phyloP scores from a whole-genome alignment of 1,139 yeast genomes.

The Suhomyces bokatorum region DNA sequence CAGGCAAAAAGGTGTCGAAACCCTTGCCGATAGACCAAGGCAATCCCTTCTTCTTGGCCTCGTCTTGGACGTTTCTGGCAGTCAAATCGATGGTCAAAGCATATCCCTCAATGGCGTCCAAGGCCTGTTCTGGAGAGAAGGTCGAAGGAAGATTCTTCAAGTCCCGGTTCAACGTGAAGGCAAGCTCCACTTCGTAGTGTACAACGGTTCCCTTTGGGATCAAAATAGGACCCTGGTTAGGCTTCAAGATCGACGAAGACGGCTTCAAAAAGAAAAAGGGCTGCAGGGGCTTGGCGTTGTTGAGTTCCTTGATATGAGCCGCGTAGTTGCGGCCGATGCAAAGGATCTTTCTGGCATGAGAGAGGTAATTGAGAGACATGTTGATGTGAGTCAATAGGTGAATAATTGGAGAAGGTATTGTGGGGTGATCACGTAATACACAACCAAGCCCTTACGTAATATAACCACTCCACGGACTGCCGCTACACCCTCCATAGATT shows the following conservation, averaged over 20 bases:
- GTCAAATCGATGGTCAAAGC: constrained; percentile 91
- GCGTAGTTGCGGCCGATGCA: constrained; percentile 97
- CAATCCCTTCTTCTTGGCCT: constrained; percentile 88
- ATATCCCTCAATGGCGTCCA: constrained; percentile 79
- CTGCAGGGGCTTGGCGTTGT: constrained; percentile 73
- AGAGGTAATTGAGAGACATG: constrained; percentile 62
- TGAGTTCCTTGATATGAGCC: constrained; percentile 88
- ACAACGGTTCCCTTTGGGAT: constrained; percentile 80
- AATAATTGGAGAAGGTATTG: not conserved
- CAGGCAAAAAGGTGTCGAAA: constrained; percentile 90
- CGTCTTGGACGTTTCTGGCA: constrained; percentile 93
- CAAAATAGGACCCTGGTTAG: constrained; percentile 71
- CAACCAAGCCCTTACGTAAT: no score
- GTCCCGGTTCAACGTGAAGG: constrained; percentile 65
- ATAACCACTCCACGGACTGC: no score
- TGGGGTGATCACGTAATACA: not conserved
- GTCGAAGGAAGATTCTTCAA: constrained; percentile 61
- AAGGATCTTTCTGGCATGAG: constrained; percentile 73
- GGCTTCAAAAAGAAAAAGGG: constrained; percentile 96
- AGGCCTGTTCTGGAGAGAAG: constrained; percentile 66
- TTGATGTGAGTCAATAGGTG: not conserved
- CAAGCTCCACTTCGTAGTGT: constrained; percentile 94
- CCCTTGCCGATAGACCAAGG: constrained; percentile 99
- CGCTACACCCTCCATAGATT: no score
- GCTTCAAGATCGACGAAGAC: constrained; percentile 60